These are phyloP conservation scores for Citrullus amarus DNA, from an alignment of 306 rosid species.

Conservation along the genomic window DNA sequence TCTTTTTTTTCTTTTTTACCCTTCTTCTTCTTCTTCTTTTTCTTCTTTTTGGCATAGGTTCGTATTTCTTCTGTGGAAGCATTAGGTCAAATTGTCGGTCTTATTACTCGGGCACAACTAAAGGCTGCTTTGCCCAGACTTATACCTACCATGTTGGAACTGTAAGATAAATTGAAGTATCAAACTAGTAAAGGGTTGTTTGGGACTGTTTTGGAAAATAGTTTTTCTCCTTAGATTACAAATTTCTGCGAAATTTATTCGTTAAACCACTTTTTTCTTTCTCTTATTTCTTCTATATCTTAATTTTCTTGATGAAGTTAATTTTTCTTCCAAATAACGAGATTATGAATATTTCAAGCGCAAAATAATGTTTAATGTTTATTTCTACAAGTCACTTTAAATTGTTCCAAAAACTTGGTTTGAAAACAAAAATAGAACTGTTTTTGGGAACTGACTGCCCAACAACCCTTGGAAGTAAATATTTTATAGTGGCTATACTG, in stretches of 20 bases:
- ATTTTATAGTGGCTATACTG: background rate
- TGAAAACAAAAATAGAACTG: background rate
- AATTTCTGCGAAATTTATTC: background rate
- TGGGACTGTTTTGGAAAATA: background rate
- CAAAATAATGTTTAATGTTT: background rate
- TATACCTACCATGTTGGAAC: constrained; percentile 82
- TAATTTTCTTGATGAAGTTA: background rate
- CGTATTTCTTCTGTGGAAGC: constrained; percentile 82
- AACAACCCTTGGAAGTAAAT: background rate
- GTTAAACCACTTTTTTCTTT: background rate
- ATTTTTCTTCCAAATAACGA: background rate
- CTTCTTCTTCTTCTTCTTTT: background rate
- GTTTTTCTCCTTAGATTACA: background rate
- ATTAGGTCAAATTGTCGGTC: constrained; percentile 89
- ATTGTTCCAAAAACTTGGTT: background rate
- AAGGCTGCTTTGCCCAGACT: constrained; percentile 86
- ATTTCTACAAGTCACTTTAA: background rate
- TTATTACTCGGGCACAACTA: constrained; percentile 65
- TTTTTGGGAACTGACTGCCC: background rate
- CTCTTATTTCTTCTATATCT: background rate
- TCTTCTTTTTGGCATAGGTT: constrained; percentile 32
- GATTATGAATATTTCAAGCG: background rate
- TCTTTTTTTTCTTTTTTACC: background rate
- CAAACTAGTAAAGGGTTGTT: background rate
- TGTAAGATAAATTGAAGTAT: constrained; percentile 42